phyloP scores from a whole-genome alignment of 345 rosid species.

The Isatis tinctoria region DNA sequence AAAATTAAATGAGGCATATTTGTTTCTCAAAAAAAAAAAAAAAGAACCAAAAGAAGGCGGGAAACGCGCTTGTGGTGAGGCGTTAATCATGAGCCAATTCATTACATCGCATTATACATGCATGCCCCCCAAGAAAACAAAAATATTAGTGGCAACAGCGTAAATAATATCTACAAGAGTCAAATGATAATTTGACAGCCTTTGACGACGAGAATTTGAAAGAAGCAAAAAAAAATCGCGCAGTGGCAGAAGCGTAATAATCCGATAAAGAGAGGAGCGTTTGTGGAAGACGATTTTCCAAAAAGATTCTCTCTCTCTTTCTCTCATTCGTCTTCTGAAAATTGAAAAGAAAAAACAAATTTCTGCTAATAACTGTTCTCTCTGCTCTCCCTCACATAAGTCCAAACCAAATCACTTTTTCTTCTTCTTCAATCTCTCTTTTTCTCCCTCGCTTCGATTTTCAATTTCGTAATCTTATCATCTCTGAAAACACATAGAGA shows the following conservation, averaged over 20 bases:
- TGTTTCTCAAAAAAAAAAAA: background rate
- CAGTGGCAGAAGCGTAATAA: slow-evolving; percentile 29
- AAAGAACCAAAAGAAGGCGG: background rate
- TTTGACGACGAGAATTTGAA: background rate
- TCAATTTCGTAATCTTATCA: too few relatives aligned
- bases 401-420: slow-evolving; percentile 18
- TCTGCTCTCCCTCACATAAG: background rate
- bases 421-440: slow-evolving; percentile 17
- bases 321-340: slow-evolving; percentile 9
- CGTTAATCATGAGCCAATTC: background rate
- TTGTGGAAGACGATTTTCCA: slow-evolving; percentile 6
- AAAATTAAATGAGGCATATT: background rate
- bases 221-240: background rate
- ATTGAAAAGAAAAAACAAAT: slow-evolving; percentile 13
- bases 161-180: background rate
- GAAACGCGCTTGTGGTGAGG: background rate
- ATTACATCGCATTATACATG: background rate
- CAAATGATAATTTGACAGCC: slow-evolving; percentile 19
- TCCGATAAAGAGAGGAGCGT: background rate
- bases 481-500: too few relatives aligned
- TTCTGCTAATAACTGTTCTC: slow-evolving; percentile 21
- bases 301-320: slow-evolving; percentile 16
- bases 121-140: background rate
- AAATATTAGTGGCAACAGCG: background rate
- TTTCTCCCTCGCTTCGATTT: slow-evolving; percentile 1